Conservation (phyloP, 2,329 filamentous ascomycete species). For the Arthrobotrys musiformis region DNA sequence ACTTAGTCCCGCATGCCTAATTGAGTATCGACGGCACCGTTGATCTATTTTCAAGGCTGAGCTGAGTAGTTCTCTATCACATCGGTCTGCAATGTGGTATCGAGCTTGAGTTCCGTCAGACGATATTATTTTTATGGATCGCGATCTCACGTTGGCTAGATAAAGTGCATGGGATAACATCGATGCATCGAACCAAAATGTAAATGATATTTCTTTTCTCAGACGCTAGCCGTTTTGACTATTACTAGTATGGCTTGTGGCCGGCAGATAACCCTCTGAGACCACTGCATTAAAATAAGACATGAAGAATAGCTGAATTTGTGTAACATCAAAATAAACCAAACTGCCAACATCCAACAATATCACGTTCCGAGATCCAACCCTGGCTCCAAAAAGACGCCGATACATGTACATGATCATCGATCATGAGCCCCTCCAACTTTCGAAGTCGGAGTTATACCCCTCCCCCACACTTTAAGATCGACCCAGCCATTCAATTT, state of each 20-base stretch:
- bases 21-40: not conserved
- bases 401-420: too few species aligned
- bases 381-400: not conserved
- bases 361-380: not conserved
- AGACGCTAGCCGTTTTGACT: too few species aligned
- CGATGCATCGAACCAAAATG: too few species aligned
- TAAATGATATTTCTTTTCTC: too few species aligned
- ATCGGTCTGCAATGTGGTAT: not conserved
- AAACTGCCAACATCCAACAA: not conserved
- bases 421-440: not conserved
- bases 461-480: not conserved
- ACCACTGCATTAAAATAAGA: not conserved
- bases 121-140: too few species aligned
- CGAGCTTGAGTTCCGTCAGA: not conserved
- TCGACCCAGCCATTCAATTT: not conserved
- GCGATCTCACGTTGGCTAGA: too few species aligned
- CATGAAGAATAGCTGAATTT: not conserved
- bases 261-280: not conserved
- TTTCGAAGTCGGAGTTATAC: not conserved
- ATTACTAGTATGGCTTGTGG: not conserved
- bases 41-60: not conserved
- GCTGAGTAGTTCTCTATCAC: not conserved
- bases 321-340: not conserved
- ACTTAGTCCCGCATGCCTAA: not conserved
- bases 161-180: too few species aligned